Conservation (phyloP, 306 rosid genomes). For the Cotoneaster glaucophyllus region DNA sequence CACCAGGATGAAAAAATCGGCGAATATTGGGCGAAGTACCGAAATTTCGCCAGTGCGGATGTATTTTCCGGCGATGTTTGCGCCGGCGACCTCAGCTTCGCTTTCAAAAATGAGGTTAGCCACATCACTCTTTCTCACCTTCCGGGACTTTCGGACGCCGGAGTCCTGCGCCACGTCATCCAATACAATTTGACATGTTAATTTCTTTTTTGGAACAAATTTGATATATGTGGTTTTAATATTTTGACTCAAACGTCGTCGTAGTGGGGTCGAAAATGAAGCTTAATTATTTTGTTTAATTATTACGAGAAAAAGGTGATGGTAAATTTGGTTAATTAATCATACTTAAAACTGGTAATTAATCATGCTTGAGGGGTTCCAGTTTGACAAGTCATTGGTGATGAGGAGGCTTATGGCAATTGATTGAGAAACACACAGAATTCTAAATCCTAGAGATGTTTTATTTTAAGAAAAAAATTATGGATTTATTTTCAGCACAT, state of each 20-base stretch:
- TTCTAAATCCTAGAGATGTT: neutral
- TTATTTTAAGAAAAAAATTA: neutral
- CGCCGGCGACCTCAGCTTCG: constrained; percentile 21
- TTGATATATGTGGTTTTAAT: neutral
- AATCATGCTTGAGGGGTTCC: neutral
- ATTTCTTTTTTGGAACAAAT: neutral
- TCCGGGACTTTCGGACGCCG: neutral
- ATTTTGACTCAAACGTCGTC: neutral
- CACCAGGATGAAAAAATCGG: constrained; percentile 22
- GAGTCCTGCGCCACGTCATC: neutral
- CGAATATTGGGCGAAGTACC: constrained; percentile 17
- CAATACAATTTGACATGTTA: neutral
- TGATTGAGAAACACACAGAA: neutral
- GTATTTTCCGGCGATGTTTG: constrained; percentile 19
- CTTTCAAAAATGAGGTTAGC: constrained; percentile 50
- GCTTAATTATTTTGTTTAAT: neutral
- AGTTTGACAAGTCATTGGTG: neutral
- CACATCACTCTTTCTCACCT: neutral
- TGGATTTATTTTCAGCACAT: too few relatives aligned
- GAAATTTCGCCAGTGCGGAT: constrained; percentile 17
- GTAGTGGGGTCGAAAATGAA: neutral
- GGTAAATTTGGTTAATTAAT: neutral
- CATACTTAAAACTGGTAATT: neutral
- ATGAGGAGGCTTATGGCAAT: neutral
- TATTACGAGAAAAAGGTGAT: neutral